Evolutionary conservation across 305 asterid species (phyloP).

Genomic region (Withania somnifera): DNA sequence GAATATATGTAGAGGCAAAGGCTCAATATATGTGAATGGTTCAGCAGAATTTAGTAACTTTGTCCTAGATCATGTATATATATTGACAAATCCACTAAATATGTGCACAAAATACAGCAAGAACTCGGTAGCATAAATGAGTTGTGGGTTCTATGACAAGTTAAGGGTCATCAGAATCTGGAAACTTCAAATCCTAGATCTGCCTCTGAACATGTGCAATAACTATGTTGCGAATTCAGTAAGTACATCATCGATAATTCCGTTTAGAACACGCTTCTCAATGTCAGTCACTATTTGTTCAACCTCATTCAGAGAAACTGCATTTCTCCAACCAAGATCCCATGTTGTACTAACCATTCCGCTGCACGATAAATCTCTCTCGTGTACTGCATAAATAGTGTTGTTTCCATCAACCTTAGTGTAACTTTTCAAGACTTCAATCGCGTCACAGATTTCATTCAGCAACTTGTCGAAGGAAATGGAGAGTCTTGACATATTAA

Average conservation of each 20-base stretch:
- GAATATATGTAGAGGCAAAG: neutral
- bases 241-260: conserved; percentile 33
- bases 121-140: neutral
- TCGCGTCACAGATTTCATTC: conserved; percentile 31
- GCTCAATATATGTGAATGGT: no score
- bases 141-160: neutral
- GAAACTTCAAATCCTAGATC: neutral
- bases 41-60: neutral
- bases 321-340: conserved; percentile 58
- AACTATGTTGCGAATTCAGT: conserved; percentile 12
- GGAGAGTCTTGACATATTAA: conserved; percentile 13
- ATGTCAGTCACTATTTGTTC: conserved; percentile 36
- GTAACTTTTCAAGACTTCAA: conserved; percentile 34
- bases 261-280: conserved; percentile 39
- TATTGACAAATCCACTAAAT: neutral
- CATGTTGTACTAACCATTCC: conserved; percentile 37
- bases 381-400: conserved; percentile 21
- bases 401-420: conserved; percentile 11
- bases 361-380: conserved; percentile 38
- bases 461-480: conserved; percentile 33
- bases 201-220: neutral
- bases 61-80: no score
- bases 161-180: no score
- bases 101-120: neutral
- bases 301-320: conserved; percentile 32